phyloP scores from a whole-genome alignment of 306 rosid genomes.

The Sophora flavescens region DNA sequence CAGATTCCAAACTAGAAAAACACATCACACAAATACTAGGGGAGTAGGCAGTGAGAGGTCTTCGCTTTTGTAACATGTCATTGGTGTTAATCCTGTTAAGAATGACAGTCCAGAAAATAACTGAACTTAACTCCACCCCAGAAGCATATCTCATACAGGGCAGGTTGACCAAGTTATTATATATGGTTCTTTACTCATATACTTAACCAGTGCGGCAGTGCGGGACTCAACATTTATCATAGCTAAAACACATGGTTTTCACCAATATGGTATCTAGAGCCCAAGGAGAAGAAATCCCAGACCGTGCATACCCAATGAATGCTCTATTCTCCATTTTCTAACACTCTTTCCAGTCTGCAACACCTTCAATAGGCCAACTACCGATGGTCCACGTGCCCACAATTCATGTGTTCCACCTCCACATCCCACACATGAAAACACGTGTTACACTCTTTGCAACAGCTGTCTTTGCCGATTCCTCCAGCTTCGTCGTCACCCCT shows the following conservation, averaged over 20 bases:
- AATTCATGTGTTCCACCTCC: neutral
- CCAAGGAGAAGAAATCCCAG: neutral
- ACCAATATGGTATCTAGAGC: neutral
- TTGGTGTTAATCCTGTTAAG: no score
- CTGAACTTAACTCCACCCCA: no score
- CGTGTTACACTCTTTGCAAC: neutral
- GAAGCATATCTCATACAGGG: no score
- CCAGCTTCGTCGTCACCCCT: neutral
- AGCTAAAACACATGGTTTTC: neutral
- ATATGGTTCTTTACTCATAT: no score
- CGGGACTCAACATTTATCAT: no score
- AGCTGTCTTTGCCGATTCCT: neutral
- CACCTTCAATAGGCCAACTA: neutral
- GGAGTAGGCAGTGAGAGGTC: no score
- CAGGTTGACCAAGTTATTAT: no score
- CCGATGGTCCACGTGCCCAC: neutral
- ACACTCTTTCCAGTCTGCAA: neutral
- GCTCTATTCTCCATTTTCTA: neutral
- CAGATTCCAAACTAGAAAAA: no score
- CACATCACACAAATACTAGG: no score
- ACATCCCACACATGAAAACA: neutral
- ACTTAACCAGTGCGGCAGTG: no score
- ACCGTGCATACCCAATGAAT: neutral
- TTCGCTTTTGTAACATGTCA: no score
- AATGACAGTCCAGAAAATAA: no score